Percentiles rank a stretch among this genome's conserved stretches.
Evolutionary conservation across 1,284 basidiomycete genomes (phyloP).

Genomic region (Boletus semigastroideus): DNA sequence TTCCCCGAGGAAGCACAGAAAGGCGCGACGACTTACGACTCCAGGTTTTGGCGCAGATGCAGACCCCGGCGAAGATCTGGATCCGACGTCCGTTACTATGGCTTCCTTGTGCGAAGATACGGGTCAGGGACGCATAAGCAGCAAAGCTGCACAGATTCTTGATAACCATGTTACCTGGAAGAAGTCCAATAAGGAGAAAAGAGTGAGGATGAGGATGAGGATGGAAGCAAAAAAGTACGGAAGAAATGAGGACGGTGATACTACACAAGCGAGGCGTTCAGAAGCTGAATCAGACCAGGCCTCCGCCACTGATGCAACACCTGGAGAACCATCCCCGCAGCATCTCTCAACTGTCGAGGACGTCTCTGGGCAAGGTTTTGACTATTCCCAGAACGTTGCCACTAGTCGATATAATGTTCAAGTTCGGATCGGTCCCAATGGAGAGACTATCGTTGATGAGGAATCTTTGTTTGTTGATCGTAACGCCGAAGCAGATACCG

Average conservation of each 20-base stretch:
- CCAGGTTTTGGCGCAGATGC: slow-evolving; percentile 56
- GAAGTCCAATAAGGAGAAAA: slow-evolving; percentile 58
- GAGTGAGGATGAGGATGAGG: slow-evolving; percentile 54
- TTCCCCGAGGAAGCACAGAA: slow-evolving; percentile 23
- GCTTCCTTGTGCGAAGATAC: slow-evolving; percentile 70
- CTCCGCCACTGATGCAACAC: neutral
- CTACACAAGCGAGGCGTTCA: slow-evolving; percentile 18
- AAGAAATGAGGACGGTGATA: slow-evolving; percentile 42
- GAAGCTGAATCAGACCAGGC: slow-evolving; percentile 16
- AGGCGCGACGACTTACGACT: slow-evolving; percentile 42
- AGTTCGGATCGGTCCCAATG: slow-evolving; percentile 78
- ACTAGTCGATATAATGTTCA: slow-evolving; percentile 77
- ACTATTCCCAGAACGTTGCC: slow-evolving; percentile 61
- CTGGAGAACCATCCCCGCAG: slow-evolving; percentile 8
- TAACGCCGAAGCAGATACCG: slow-evolving; percentile 58
- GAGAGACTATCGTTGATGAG: slow-evolving; percentile 80
- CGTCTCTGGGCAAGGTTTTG: slow-evolving; percentile 56
- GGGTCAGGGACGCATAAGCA: slow-evolving; percentile 71
- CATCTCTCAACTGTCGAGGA: slow-evolving; percentile 27
- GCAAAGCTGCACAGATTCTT: slow-evolving; percentile 65
- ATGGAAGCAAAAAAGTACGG: slow-evolving; percentile 77
- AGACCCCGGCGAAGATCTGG: slow-evolving; percentile 70
- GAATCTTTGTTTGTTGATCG: slow-evolving; percentile 77
- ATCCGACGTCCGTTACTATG: slow-evolving; percentile 78
- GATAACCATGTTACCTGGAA: slow-evolving; percentile 71